Percentiles rank a stretch among this genome's conserved stretches.
phyloP scores from a whole-genome alignment of 169 alveolate genomes.

The Eimeria mitis region DNA sequence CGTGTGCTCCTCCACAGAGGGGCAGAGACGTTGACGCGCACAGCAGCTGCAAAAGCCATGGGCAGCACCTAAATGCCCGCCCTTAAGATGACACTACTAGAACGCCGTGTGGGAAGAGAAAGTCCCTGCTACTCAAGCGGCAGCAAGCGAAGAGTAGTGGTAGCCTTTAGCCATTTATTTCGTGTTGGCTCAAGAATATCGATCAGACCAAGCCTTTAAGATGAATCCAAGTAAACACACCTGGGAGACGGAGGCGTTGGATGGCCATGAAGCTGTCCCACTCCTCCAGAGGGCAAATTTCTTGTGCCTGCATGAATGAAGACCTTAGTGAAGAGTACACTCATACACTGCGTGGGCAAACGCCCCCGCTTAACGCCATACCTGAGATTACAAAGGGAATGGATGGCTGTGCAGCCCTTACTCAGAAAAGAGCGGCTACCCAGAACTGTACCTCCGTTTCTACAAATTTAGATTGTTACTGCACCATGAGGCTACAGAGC shows the following conservation, averaged over 20 bases:
- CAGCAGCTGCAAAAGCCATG: constrained; percentile 75
- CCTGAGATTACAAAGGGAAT: neutral
- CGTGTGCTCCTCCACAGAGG: constrained; percentile 81
- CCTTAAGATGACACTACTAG: neutral
- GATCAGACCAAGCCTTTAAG: neutral
- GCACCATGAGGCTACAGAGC: neutral
- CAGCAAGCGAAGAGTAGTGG: neutral
- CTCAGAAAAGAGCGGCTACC: neutral
- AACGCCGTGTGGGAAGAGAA: neutral
- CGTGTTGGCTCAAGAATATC: neutral
- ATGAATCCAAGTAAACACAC: neutral
- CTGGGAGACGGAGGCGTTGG: constrained; percentile 60
- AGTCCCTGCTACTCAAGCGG: no score
- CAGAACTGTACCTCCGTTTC: neutral
- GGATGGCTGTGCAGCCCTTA: neutral
- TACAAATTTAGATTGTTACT: neutral
- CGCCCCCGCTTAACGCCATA: neutral
- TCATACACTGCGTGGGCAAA: neutral
- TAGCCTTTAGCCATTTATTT: neutral
- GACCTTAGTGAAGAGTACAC: neutral
- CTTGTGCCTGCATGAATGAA: constrained; percentile 63
- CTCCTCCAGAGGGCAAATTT: constrained; percentile 63
- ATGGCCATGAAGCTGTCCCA: constrained; percentile 76
- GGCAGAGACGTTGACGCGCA: constrained; percentile 77
- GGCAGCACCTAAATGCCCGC: neutral